Base-by-base conservation (phyloP, 176 grass and related monocot species). In the Areca catechu region DNA sequence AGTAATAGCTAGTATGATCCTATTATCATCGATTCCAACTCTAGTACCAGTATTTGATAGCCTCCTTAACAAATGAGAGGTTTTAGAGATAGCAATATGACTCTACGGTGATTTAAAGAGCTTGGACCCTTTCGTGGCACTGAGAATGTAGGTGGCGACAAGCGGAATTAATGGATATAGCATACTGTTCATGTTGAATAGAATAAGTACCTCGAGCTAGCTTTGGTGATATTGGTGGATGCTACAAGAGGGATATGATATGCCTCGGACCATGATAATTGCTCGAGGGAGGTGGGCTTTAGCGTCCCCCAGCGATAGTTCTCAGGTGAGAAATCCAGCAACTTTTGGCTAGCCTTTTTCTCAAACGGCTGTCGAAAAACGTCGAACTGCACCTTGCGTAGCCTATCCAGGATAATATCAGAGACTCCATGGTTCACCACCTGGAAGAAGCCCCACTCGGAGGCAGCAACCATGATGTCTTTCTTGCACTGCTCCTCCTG, bases 231-330 rank as follows among this genome's bases (percentile, higher is more conserved):
- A 6, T 2, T 48, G 4, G 17, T 0, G 0, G 52, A 5, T 18
- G 74, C 37, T 0, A 20, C 72, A 7, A 83, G 60, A 23, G 83
- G 83, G 66, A 95, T 80, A 62, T 95, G 90, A 81, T 83, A 95
- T 1, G 90, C 90, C 73, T 95, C 90, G 0, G 90, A 95, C 90
- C 90, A 95, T 1, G 79, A 95, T 0, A 95, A 66, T n/a, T 95
- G 85, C 9, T 83, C 58, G 1, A 89, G 61, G 3, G 51, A 69
- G 4, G 66, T 86, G 0, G 79, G 82, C 3, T 70, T 75, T 2
- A 85, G 89, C 15, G 76, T 86, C 24, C 89, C 89, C 89, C 85
- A 95, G 5, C 82, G 71, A 48, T 89, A 95, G 66, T 74, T 89
- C 37, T 95, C 84, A 1, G 61, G 61, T 37, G 81, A 62, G 75